Conservation (phyloP, 1,284 basidiomycete genomes). For the Coriolopsis trogii region DNA sequence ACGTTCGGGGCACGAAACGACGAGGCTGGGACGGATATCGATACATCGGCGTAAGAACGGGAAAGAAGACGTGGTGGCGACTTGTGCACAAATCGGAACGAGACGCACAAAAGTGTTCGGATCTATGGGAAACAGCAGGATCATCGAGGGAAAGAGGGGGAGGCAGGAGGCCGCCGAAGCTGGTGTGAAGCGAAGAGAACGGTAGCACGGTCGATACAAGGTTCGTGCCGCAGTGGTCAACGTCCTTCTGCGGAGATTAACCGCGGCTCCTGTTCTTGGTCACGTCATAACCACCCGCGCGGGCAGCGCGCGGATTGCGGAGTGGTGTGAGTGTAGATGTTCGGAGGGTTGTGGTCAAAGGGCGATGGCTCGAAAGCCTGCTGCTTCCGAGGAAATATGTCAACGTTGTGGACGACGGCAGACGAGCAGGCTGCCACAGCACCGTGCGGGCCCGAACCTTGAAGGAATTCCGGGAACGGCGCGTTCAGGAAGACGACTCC, state of each 20-base stretch:
- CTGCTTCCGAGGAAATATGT: constrained; percentile 14
- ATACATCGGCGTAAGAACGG: constrained; percentile 11
- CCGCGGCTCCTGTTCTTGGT: constrained; percentile 11
- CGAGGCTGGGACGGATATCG: constrained; percentile 8
- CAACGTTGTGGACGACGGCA: constrained; percentile 1
- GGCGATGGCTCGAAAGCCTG: constrained; percentile 15
- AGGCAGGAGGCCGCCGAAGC: too few relatives aligned
- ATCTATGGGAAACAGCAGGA: constrained; percentile 1
- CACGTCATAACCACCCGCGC: constrained; percentile 12
- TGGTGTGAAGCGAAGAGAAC: not conserved
- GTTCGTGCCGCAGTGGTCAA: not conserved
- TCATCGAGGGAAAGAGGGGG: not conserved
- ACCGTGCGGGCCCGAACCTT: constrained; percentile 16
- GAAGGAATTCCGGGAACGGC: constrained; percentile 56
- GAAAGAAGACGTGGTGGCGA: not conserved
- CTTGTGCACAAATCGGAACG: not conserved
- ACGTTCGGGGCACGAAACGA: too few relatives aligned
- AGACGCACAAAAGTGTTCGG: not conserved
- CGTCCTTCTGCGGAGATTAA: constrained; percentile 7
- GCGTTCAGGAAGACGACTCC: constrained; percentile 57
- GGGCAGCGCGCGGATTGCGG: constrained; percentile 27
- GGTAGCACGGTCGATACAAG: not conserved
- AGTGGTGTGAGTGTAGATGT: constrained; percentile 30
- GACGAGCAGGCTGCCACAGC: constrained; percentile 11
- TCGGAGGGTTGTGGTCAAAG: constrained; percentile 27